Evolutionary conservation across 2,329 filamentous ascomycete genomes (phyloP).

Genomic region (Aspergillus proliferans): DNA sequence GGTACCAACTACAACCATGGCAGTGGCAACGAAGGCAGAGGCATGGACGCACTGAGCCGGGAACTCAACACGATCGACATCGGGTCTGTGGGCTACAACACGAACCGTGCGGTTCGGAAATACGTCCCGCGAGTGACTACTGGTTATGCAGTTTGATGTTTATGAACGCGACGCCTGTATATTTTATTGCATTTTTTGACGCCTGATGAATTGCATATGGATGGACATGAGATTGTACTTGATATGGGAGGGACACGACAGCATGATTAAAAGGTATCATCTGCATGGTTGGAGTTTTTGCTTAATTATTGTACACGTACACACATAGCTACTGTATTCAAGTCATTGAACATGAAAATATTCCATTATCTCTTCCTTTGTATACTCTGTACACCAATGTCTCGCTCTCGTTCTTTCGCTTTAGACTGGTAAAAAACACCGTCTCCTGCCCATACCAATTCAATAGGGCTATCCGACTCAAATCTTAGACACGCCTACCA

Average conservation of each 20-base stretch:
- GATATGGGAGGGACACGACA: background rate
- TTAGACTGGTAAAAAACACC: background rate
- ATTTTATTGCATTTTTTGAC: constrained; percentile 1
- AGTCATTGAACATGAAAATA: too few species aligned
- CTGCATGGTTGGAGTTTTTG: background rate
- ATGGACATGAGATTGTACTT: constrained; percentile 9
- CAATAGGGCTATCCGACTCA: too few species aligned
- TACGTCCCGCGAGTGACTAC: constrained; percentile 25
- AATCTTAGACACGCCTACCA: too few species aligned
- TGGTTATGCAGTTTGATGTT: constrained; percentile 24
- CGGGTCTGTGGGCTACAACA: constrained; percentile 30
- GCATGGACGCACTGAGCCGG: constrained; percentile 48
- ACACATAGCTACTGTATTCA: too few species aligned
- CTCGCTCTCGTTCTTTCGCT: background rate
- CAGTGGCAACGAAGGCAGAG: background rate
- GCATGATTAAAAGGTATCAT: background rate
- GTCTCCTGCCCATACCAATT: too few species aligned
- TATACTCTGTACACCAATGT: background rate
- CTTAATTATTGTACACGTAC: background rate
- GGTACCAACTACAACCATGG: constrained; percentile 12
- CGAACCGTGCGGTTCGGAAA: constrained; percentile 24
- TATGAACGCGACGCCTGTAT: background rate
- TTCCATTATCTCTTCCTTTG: too few species aligned
- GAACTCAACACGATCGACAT: constrained; percentile 52
- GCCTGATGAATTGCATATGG: constrained; percentile 2